Evolutionary conservation across 768 basidiomycete genomes (phyloP), one percentile per base, ranked within the genome.

Genomic region (Termitomyces sp.): DNA sequence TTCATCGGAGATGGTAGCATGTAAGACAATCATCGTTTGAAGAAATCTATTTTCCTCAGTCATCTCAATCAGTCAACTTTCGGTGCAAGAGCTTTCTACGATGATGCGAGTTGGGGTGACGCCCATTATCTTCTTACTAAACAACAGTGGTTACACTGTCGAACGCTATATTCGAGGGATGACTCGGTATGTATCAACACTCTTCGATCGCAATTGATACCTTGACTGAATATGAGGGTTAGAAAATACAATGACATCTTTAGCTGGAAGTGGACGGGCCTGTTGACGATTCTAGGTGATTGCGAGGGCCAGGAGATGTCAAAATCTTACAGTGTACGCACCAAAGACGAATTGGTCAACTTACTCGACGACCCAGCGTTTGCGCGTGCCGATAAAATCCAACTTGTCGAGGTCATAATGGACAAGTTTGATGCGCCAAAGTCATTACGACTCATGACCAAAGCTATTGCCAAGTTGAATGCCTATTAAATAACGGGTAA

Each of bases 201-300:
- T 42, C 30, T 13, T 40, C 20, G 7, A 28, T 14, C 13, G 32
- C 42, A 13, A 32, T n/a, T n/a, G n/a, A n/a, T 12, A n/a, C 7
- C 0, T 2, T 26, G 6, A 24, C 38, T 42, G 5, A 38, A 13
- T 24, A 24, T 12, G 24, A 49, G 40, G 22, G 58, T 50, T 63
- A 85, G 89, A 57, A 82, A 86, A 68, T 95, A 97, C 72, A 96
- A 96, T 68, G 87, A 97, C 67, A 87, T 98, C 62, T 76, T 79
- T 32, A 73, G 86, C 65, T 97, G 94, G 89, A 81, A 84, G 65
- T 90, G 84, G 84, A 79, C 84, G 2, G 73, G 74, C 54, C 74
- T 91, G 30, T 74, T 90, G 22, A 76, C 76, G 30, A 78, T 80
- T 35, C 73, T 90, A 35, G 83, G 82, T 43, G 84, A 83, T 62